A percentile compares a stretch with the other conserved stretches of the same genome.
These are phyloP conservation scores for Teratosphaeria zuluensis DNA, from an alignment of 2,329 filamentous ascomycete genomes.

Conservation along the genomic window DNA sequence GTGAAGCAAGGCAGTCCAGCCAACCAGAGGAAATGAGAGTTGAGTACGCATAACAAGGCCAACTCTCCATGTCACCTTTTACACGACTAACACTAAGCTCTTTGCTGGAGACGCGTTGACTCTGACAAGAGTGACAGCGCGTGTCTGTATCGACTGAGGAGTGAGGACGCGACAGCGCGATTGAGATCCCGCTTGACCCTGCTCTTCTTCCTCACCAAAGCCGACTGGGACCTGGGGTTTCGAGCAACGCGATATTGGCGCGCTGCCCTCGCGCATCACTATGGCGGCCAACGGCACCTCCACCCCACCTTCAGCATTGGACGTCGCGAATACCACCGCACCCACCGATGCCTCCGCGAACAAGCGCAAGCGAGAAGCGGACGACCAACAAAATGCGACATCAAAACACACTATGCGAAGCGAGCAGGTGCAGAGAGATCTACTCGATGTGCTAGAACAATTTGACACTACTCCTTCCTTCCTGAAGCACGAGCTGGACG, in stretches of 20 bases:
- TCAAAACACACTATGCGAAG: not conserved
- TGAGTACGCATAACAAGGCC: not conserved
- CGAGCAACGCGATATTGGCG: not conserved
- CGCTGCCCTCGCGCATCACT: slow-evolving; percentile 9
- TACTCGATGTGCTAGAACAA: slow-evolving; percentile 33
- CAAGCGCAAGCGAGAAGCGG: slow-evolving; percentile 39
- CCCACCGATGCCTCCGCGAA: slow-evolving; percentile 13
- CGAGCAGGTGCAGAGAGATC: slow-evolving; percentile 29
- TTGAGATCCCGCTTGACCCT: not conserved
- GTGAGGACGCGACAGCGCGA: not conserved
- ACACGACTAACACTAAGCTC: not conserved
- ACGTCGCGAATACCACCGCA: slow-evolving; percentile 4
- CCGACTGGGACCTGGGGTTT: slow-evolving; percentile 4
- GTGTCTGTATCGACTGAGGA: not conserved
- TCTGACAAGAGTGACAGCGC: not conserved
- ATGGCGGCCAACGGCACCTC: slow-evolving; percentile 12
- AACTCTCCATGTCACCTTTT: not conserved
- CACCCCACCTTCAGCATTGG: slow-evolving; percentile 6
- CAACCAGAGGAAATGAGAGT: not conserved
- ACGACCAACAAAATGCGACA: slow-evolving; percentile 7
- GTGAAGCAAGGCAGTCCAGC: not conserved
- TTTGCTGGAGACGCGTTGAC: not conserved
- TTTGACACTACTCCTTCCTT: slow-evolving; percentile 39
- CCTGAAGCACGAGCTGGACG: slow-evolving; percentile 23
- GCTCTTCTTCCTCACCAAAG: slow-evolving; percentile 1